These are phyloP conservation scores for Leccinum disarticulatum DNA, from an alignment of 768 basidiomycete species.

Conservation along the genomic window DNA sequence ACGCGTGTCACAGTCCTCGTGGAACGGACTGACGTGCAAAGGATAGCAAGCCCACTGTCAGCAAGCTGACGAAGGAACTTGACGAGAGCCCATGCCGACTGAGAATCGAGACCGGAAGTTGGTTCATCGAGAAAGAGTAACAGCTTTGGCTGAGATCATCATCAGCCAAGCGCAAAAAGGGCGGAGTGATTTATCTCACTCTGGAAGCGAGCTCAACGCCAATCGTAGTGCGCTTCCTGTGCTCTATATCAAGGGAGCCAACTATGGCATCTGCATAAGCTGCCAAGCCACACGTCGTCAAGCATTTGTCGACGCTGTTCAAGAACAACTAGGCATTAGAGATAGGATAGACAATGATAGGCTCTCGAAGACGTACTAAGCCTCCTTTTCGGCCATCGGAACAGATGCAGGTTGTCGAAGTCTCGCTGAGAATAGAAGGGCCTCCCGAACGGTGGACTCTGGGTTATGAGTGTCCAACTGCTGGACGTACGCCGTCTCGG, in stretches of 20 bases:
- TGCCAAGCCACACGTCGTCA: conserved; percentile 68
- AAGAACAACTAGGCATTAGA: background rate
- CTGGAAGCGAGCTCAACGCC: conserved; percentile 61
- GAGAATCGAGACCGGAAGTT: conserved; percentile 55
- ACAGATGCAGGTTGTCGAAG: conserved; percentile 73
- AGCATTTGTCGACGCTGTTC: conserved; percentile 50
- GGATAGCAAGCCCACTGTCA: conserved; percentile 53
- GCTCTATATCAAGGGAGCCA: conserved; percentile 51
- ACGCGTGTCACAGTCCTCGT: background rate
- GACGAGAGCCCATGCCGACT: conserved; percentile 51
- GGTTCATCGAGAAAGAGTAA: conserved; percentile 62
- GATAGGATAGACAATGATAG: background rate
- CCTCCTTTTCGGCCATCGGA: conserved; percentile 68
- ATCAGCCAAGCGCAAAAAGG: background rate
- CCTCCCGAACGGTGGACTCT: conserved; percentile 77
- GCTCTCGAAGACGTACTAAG: conserved; percentile 54
- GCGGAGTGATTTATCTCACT: conserved; percentile 21
- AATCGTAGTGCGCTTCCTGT: conserved; percentile 57
- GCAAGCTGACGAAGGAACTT: conserved; percentile 52
- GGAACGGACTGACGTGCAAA: conserved; percentile 45
- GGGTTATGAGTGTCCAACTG: conserved; percentile 82
- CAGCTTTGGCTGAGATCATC: conserved; percentile 36
- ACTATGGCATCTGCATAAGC: conserved; percentile 62
- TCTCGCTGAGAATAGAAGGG: conserved; percentile 75
- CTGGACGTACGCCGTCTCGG: conserved; percentile 57